Conservation (phyloP, 306 rosid species). For the Casuarina equisetifolia region DNA sequence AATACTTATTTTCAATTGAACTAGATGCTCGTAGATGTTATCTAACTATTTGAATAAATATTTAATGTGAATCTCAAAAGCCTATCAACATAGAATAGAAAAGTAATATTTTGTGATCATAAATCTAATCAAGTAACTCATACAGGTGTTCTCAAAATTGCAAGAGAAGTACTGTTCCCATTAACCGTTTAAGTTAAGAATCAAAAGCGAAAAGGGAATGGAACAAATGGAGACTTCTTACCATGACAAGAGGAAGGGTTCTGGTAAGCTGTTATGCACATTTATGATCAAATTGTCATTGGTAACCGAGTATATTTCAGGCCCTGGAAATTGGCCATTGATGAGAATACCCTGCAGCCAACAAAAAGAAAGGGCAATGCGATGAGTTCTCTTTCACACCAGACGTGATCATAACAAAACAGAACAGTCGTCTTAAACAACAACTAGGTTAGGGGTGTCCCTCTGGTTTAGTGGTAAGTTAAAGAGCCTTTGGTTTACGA, state of each 20-base stretch:
- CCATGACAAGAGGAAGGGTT: constrained; percentile 90
- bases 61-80: no score
- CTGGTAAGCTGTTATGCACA: constrained; percentile 67
- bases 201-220: neutral
- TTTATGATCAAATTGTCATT: constrained; percentile 84
- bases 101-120: neutral
- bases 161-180: neutral
- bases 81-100: no score
- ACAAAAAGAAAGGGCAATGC: neutral
- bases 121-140: neutral
- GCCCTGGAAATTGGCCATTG: constrained; percentile 90
- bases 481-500: no score
- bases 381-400: neutral
- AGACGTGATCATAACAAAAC: neutral
- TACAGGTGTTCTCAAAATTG: no score
- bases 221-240: constrained; percentile 2
- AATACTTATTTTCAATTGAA: no score
- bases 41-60: no score
- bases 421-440: neutral
- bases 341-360: constrained; percentile 74
- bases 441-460: no score
- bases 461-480: no score
- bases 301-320: constrained; percentile 70
- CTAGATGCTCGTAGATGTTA: no score
- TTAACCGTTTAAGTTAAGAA: neutral